Evolutionary conservation across 2,329 filamentous ascomycete genomes (phyloP), one percentile per base, ranked within the genome.

Genomic region (Massarina eburnea): DNA sequence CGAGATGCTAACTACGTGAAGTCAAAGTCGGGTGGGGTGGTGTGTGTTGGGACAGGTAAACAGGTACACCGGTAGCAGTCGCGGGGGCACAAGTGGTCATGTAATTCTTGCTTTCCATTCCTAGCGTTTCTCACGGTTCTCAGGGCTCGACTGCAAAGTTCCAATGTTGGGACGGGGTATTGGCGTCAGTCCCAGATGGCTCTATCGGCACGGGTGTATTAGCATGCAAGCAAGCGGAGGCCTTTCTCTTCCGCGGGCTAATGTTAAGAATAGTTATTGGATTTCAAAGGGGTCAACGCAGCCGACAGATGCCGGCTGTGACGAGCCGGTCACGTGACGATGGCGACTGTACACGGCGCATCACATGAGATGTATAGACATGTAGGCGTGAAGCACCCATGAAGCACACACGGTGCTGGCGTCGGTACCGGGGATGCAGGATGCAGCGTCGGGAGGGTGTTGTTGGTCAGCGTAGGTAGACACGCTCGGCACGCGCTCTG

Each of bases 51-150:
- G 19, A 3, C n/a, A 38, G 33, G 9, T 42, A 26, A 42, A 33
- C 35, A 39, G 43, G 44, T 38, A 42, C 45, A 39, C 18, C 46
- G 42, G 44, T 24, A 40, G 39, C 38, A 38, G 29, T 32, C 32
- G n/a, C 9, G 9, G 38, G 35, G 38, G 40, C 22, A 21, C 34
- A 30, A 35, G 27, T 29, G 38, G 42, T 48, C 43, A 29, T 43
- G 50, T 34, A 44, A 45, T 55, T 43, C 46, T 59, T 46, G 49
- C 48, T 41, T 53, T 62, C 57, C 41, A 64, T 59, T 58, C 56
- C 51, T 54, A 60, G 61, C 58, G 56, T 54, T 64, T 48, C 41
- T 46, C 47, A 45, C 41, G 51, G 56, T 51, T 60, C 55, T 51
- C 32, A 41, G 41, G 27, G 12, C 4, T 44, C 45, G 47, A 37